Conservation (phyloP, 2,329 filamentous ascomycete species). For the Lasiodiplodia sp. region DNA sequence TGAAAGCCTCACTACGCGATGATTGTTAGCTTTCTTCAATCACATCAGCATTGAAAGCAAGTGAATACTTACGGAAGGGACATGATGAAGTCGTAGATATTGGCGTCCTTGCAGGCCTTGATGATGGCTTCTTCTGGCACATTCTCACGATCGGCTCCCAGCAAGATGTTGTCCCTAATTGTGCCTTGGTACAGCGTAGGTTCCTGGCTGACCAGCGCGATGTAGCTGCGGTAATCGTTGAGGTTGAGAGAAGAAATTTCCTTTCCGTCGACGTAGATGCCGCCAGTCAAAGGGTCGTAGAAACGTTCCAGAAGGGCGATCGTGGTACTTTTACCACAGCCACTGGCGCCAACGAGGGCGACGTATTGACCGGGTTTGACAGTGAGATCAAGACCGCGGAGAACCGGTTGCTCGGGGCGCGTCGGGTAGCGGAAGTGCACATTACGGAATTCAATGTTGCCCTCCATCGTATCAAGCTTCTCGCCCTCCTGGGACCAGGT, state of each 20-base stretch:
- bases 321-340: constrained; percentile 90
- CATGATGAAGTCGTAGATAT: constrained; percentile 45
- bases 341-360: constrained; percentile 87
- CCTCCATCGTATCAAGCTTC: constrained; percentile 68
- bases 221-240: constrained; percentile 81
- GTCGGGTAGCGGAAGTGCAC: constrained; percentile 94
- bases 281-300: constrained; percentile 83
- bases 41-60: too few relatives aligned
- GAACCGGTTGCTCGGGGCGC: constrained; percentile 85
- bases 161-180: constrained; percentile 86
- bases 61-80: constrained; percentile 33
- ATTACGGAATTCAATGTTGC: constrained; percentile 85
- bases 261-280: constrained; percentile 79
- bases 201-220: constrained; percentile 92
- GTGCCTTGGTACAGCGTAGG: constrained; percentile 94
- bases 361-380: constrained; percentile 79
- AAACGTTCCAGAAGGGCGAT: constrained; percentile 89
- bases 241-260: constrained; percentile 72
- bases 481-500: constrained; percentile 77
- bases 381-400: constrained; percentile 80
- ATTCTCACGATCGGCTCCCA: constrained; percentile 64
- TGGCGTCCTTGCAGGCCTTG: constrained; percentile 77
- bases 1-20: constrained; percentile 66
- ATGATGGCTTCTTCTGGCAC: constrained; percentile 75
- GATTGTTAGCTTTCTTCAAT: neutral